These are phyloP conservation scores for Eucalyptus cloeziana DNA, from an alignment of 345 rosid species.

Conservation along the genomic window DNA sequence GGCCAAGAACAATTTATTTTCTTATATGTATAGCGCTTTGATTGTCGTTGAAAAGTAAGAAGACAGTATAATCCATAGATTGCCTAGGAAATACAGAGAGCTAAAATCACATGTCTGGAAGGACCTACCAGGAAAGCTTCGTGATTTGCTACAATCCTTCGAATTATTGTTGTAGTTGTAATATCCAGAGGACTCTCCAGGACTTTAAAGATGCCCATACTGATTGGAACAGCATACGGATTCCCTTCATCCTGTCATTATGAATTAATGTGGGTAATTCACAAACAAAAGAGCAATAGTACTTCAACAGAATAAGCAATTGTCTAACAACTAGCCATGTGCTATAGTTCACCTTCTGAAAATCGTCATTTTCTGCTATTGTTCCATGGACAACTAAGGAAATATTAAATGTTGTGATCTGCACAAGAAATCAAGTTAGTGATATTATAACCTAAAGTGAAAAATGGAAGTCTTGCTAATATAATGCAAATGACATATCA, in stretches of 20 bases:
- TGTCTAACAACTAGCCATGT: background rate
- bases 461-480: background rate
- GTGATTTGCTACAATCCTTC: slow-evolving; percentile 63
- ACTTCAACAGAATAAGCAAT: background rate
- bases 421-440: slow-evolving; percentile 10
- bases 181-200: slow-evolving; percentile 62
- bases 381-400: slow-evolving; percentile 68
- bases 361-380: slow-evolving; percentile 43
- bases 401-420: slow-evolving; percentile 62
- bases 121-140: slow-evolving; percentile 52
- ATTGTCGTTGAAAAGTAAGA: background rate
- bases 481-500: background rate
- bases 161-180: slow-evolving; percentile 60
- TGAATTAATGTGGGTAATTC: background rate
- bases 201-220: slow-evolving; percentile 52
- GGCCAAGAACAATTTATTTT: background rate
- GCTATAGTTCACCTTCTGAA: slow-evolving; percentile 25
- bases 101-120: background rate
- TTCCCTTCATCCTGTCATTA: slow-evolving; percentile 36
- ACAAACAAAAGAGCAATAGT: background rate
- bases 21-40: background rate
- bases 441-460: background rate
- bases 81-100: background rate
- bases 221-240: slow-evolving; percentile 60
- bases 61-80: background rate